Base-by-base conservation (phyloP, 306 rosid species). In the Alnus rubra region DNA sequence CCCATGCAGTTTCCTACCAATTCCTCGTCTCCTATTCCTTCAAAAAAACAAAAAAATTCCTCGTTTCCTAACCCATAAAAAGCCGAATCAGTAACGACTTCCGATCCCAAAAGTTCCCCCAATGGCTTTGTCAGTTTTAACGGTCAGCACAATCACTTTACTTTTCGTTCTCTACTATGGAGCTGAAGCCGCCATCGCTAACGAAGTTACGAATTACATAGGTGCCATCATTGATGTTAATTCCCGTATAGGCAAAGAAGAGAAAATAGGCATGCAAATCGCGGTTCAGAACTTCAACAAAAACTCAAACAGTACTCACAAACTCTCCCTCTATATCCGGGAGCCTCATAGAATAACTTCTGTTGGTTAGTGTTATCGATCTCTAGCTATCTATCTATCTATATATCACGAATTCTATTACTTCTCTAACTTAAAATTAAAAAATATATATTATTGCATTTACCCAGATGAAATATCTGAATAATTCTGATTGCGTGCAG, bases 231-330 rank as follows among this genome's bases (percentile, higher is more conserved):
- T 87, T 69, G 86, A 87, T 81, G 42, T 76, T 56, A 69, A 73
- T 69, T 83, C 89, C 63, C 70, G 64, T 18, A 62, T 3, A 0
- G 87, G 86, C 13, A 73, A 69, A 35, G 82, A 81, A 68, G 86
- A 79, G 54, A 79, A 19, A 79, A 74, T 16, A 59, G 84, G 86
- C 63, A 81, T 87, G 78, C 80, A 84, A 73, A 55, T 87, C 69
- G 87, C 88, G 72, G 84, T 76, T 60, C 86, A 76, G 76, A 73
- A 5, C 76, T 83, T 78, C 85, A 86, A 86, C 28, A 55, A 49
- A 49, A 0, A 30, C 54, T 79, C 82, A 3, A 55, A 60, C 45
- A n/a, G n/a, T n/a, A 35, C 45, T 63, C 47, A 9, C 39, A 15
- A 15, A 5, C 9, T 63, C 10, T 63, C 47, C 31, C 69, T 63